phyloP scores from a whole-genome alignment of 78 protist species.

The Mastigamoeba balamuthi region DNA sequence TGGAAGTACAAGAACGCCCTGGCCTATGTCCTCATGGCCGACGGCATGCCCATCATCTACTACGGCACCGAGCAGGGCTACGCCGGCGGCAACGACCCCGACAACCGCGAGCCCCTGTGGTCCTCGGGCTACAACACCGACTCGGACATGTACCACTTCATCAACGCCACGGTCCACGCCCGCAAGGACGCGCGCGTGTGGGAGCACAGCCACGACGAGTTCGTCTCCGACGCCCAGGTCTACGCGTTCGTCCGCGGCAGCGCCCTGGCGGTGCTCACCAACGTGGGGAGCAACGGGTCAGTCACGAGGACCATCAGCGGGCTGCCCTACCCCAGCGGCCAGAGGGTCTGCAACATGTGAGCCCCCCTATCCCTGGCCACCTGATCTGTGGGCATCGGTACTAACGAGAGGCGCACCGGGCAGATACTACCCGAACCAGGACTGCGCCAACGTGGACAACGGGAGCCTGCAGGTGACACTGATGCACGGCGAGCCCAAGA shows the following conservation, averaged over 20 bases:
- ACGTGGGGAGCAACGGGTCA: no score
- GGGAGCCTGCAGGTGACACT: no score
- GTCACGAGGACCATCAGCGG: conserved; percentile 32
- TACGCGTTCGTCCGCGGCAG: conserved; percentile 58
- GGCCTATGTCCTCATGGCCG: conserved; percentile 29
- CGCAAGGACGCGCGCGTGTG: background rate
- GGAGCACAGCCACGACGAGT: conserved; percentile 17
- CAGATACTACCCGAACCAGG: no score
- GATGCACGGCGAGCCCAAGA: no score
- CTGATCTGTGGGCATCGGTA: no score
- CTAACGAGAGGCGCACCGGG: no score
- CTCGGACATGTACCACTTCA: conserved; percentile 21
- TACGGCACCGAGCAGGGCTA: conserved; percentile 81
- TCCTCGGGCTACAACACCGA: conserved; percentile 12
- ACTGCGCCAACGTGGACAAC: no score
- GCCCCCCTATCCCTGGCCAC: no score
- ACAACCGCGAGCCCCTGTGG: conserved; percentile 74
- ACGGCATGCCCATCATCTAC: conserved; percentile 75
- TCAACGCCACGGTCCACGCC: background rate
- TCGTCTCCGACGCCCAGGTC: conserved; percentile 30
- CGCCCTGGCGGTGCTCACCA: conserved; percentile 57
- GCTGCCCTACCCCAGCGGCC: conserved; percentile 34
- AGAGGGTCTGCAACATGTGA: conserved; percentile 33
- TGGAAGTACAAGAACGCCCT: conserved; percentile 50
- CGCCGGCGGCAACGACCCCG: conserved; percentile 66